Evolutionary conservation across 495 filamentous ascomycete species (phyloP).

Genomic region (Penicillium lagena): DNA sequence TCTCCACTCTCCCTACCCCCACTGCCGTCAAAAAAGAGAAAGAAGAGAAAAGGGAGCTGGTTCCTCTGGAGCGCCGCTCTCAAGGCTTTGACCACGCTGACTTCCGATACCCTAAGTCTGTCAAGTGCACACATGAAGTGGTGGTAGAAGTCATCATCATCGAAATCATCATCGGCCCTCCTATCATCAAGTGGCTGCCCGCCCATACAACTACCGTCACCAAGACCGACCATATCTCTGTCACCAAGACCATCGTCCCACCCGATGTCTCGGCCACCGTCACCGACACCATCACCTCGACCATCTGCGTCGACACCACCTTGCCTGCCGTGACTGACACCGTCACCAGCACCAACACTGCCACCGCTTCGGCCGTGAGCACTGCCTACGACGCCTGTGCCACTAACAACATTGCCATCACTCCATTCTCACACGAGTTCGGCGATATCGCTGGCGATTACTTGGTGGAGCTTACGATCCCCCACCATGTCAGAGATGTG

Average conservation of each 20-base stretch:
- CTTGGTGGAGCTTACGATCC: no score
- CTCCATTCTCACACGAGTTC: slow-evolving; percentile 1
- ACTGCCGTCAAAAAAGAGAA: no score
- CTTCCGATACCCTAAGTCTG: no score
- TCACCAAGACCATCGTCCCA: slow-evolving; percentile 3
- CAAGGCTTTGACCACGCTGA: no score
- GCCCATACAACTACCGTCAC: background rate
- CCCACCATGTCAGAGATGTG: no score
- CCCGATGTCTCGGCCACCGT: slow-evolving; percentile 5
- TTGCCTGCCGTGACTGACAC: background rate
- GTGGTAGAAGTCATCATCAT: background rate
- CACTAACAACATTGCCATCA: slow-evolving; percentile 3
- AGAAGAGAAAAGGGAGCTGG: no score
- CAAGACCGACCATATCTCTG: background rate
- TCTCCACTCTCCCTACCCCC: no score
- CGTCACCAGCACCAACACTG: background rate
- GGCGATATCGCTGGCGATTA: background rate
- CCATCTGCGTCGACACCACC: no score
- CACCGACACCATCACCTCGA: background rate
- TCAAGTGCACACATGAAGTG: no score
- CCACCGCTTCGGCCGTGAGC: background rate
- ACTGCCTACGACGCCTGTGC: slow-evolving; percentile 2
- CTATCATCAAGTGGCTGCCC: background rate
- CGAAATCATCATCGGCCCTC: background rate
- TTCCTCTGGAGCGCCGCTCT: no score